phyloP scores from a whole-genome alignment of 805 yeast species.

The Geotrichum ghanense region DNA sequence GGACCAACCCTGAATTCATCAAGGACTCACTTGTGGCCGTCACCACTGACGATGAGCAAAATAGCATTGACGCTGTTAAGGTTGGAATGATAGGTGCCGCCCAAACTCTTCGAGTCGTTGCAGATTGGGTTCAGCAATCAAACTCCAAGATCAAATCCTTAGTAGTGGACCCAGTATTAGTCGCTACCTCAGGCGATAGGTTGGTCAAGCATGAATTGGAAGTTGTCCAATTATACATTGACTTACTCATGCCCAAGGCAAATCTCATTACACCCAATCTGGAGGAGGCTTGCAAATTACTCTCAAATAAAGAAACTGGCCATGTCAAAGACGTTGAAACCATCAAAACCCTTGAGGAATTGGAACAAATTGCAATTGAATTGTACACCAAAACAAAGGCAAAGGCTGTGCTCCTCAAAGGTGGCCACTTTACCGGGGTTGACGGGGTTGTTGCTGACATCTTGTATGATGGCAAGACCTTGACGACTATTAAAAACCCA shows the following conservation, averaged over 20 bases:
- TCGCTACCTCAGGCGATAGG: constrained; percentile 64
- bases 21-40: constrained; percentile 39
- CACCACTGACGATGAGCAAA: constrained; percentile 29
- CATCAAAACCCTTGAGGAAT: constrained; percentile 29
- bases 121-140: constrained; percentile 25
- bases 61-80: constrained; percentile 55
- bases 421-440: constrained; percentile 52
- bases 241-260: constrained; percentile 38
- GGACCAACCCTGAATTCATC: constrained; percentile 18
- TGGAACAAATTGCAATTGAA: constrained; percentile 28
- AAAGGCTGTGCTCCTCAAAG: constrained; percentile 55
- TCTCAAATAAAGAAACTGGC: neutral
- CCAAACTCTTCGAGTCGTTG: constrained; percentile 40
- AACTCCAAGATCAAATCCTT: constrained; percentile 29
- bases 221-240: constrained; percentile 27
- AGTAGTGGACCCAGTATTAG: constrained; percentile 76
- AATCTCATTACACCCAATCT: constrained; percentile 65
- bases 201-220: constrained; percentile 41
- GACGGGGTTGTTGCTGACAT: constrained; percentile 18
- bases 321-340: too few relatives aligned
- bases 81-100: constrained; percentile 61
- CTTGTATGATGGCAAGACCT: constrained; percentile 22
- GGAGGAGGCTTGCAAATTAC: constrained; percentile 41
- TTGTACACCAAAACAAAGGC: constrained; percentile 32
- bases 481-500: constrained; percentile 34